phyloP scores from a whole-genome alignment of 169 alveolate genomes.

The Eimeria sp. region DNA sequence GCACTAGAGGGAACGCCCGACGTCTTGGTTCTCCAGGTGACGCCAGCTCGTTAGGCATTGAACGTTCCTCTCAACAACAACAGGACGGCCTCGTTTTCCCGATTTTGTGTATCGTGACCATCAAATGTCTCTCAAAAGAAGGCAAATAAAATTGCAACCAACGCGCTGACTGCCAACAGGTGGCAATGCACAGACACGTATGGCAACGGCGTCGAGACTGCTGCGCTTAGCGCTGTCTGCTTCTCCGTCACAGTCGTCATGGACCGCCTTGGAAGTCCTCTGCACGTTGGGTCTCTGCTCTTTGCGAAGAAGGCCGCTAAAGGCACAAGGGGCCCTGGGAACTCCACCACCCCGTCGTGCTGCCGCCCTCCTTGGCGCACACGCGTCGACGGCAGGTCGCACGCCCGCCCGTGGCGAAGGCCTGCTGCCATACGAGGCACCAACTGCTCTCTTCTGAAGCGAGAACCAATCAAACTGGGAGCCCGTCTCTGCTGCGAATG shows the following conservation, averaged over 20 bases:
- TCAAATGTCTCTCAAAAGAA: not conserved
- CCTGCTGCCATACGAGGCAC: not conserved
- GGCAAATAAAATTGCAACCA: not conserved
- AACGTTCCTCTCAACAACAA: not conserved
- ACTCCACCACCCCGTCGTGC: slow-evolving; percentile 64
- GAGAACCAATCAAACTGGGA: not conserved
- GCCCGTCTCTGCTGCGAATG: slow-evolving; percentile 40
- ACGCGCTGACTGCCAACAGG: not conserved
- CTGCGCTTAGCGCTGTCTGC: slow-evolving; percentile 32
- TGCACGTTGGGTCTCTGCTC: slow-evolving; percentile 65
- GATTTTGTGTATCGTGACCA: not conserved
- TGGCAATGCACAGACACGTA: not conserved
- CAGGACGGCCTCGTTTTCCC: slow-evolving; percentile 19
- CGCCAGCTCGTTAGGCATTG: not conserved
- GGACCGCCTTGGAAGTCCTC: slow-evolving; percentile 3
- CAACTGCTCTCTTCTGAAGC: slow-evolving; percentile 4
- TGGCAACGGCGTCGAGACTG: slow-evolving; percentile 21
- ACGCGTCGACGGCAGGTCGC: slow-evolving; percentile 21
- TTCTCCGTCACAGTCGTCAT: slow-evolving; percentile 20
- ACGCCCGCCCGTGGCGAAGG: not conserved
- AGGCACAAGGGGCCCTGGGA: slow-evolving; percentile 64
- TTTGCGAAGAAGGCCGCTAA: slow-evolving; percentile 67
- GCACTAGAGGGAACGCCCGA: not conserved
- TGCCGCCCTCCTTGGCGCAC: slow-evolving; percentile 14
- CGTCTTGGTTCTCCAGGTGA: not conserved